Base-by-base conservation (phyloP, 257 asterid genomes). In the Ligustrum vulgare region DNA sequence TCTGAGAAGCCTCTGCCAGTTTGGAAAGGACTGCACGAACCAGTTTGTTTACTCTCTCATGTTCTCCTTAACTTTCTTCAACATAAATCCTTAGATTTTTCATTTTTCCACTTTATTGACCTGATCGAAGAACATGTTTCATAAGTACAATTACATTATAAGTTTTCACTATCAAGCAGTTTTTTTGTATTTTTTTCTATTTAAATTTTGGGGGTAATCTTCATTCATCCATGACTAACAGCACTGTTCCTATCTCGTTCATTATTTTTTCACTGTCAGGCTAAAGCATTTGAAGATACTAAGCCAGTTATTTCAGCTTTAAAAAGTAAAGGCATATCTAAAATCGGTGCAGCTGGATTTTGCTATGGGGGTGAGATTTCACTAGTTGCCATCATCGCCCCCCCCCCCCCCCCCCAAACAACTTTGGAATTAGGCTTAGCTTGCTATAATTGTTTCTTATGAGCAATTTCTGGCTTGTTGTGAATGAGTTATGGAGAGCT, bases 321-420 rank as follows among this genome's bases (percentile, higher is more conserved):
- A 39, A 86, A 74, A 60, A 79, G 82, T 49, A 85, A 79, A 73
- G 91, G 92, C 65, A 62, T 86, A 64, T 71, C 88, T 72, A 73
- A 83, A 22, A 77, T 84, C 39, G 95, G 91, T 54, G 91, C 92
- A 33, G 95, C 86, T 76, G 95, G 92, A 31, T 89, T 84, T 77
- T 89, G 92, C 84, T 87, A 86, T 78, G 95, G 89, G 6, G 95
- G 95, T 87, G 70, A 79, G 83, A 67, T 36, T 51, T 54, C 58
- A 23, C 28, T 34, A 32, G 58, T 43, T 43, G 51, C 51, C 69
- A 56, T 73, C 75, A n/a, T 18, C 11, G 16, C 51, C 10, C 60
- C 39, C 6, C 8, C 56, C 20, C 20, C 34, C 22, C 16, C 11
- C 32, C 66, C 18, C 28, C 18, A 23, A 33, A 6, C 13, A 43